A percentile compares a stretch with the other conserved stretches of the same genome.
Evolutionary conservation across 257 asterid genomes (phyloP).

Genomic region (Salvia hispanica): DNA sequence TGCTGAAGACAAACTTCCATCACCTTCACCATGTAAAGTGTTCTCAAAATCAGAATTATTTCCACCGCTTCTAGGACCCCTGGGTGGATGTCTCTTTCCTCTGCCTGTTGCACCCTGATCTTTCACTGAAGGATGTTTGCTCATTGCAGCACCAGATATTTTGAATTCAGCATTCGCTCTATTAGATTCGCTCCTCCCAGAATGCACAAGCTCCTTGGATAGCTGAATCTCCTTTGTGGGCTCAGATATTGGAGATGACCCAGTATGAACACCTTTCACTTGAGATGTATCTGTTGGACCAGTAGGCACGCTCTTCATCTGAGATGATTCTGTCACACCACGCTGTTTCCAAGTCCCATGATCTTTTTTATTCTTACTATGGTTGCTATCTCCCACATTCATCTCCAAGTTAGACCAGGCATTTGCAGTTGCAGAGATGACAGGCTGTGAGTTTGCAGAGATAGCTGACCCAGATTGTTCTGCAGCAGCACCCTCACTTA

Average conservation of each 20-base stretch:
- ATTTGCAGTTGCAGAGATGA: conserved; percentile 37
- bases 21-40: conserved; percentile 42
- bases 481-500: conserved; percentile 44
- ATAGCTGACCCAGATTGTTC: conserved; percentile 40
- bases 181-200: conserved; percentile 37
- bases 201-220: conserved; percentile 36
- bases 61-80: conserved; percentile 49
- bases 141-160: conserved; percentile 34
- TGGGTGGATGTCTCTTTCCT: conserved; percentile 59
- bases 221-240: conserved; percentile 39
- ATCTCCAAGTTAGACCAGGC: conserved; percentile 38
- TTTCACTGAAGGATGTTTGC: conserved; percentile 40
- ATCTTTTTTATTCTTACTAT: conserved; percentile 56
- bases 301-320: conserved; percentile 30
- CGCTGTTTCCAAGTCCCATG: conserved; percentile 70
- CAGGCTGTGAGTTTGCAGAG: conserved; percentile 37
- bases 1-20: conserved; percentile 40
- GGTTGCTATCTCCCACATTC: conserved; percentile 49
- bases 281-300: conserved; percentile 47
- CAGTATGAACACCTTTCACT: conserved; percentile 34
- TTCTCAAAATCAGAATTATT: conserved; percentile 45
- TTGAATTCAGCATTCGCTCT: conserved; percentile 39
- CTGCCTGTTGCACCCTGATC: conserved; percentile 61
- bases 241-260: conserved; percentile 43
- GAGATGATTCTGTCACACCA: conserved; percentile 47